Percentiles rank a stretch among this genome's conserved stretches.
Evolutionary conservation across 1,284 basidiomycete species (phyloP).

Genomic region (Ustilago vetiveriae): DNA sequence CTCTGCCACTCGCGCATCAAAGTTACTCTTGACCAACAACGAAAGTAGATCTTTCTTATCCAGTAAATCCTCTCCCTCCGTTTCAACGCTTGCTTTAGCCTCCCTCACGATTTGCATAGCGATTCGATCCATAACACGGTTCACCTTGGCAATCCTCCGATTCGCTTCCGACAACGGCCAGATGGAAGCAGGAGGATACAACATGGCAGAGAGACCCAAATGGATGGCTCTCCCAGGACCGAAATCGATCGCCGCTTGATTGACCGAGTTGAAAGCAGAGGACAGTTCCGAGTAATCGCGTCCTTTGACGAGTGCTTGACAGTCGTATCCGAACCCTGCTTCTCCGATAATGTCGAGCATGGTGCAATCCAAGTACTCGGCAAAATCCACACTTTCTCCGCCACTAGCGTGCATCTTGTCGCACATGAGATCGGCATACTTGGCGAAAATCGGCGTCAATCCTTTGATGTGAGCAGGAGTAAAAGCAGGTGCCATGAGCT

Average conservation of each 20-base stretch:
- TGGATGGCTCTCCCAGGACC: conserved; percentile 34
- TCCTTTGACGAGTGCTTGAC: conserved; percentile 50
- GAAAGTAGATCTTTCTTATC: conserved; percentile 43
- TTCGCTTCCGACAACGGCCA: conserved; percentile 41
- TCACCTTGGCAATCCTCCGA: conserved; percentile 29
- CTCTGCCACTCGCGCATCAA: conserved; percentile 66
- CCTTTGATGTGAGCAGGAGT: conserved; percentile 46
- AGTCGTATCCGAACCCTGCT: conserved; percentile 59
- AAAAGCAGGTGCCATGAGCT: conserved; percentile 56
- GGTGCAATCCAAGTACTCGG: conserved; percentile 50
- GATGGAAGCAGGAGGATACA: conserved; percentile 26
- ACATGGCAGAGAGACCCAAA: conserved; percentile 23
- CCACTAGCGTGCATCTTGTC: conserved; percentile 23
- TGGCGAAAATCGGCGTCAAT: conserved; percentile 37
- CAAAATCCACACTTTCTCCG: conserved; percentile 34
- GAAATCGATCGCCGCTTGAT: conserved; percentile 45
- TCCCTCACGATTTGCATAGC: conserved; percentile 28
- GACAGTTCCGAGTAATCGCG: conserved; percentile 33
- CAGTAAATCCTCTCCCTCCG: conserved; percentile 26
- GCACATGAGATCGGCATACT: conserved; percentile 48
- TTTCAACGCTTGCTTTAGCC: conserved; percentile 11
- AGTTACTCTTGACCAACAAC: conserved; percentile 33
- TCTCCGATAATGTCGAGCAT: conserved; percentile 65
- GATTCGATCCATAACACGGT: conserved; percentile 35
- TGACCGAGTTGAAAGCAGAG: conserved; percentile 35